Evolutionary conservation across 495 filamentous ascomycete genomes (phyloP).

Genomic region (Antarctomyces pellizariae): DNA sequence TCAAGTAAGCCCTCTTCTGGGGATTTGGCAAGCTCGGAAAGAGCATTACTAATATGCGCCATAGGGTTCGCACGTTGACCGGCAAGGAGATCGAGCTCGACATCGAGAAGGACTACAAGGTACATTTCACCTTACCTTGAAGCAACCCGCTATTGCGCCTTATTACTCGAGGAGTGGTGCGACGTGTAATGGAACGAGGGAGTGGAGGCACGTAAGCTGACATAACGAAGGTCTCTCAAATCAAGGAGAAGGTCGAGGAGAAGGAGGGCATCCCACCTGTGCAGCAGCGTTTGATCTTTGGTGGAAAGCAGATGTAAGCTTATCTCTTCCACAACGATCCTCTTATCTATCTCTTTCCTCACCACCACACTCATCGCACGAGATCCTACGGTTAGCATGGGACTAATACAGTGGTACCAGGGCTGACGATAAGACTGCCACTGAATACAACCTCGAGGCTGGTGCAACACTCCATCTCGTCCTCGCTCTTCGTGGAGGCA

Average conservation of each 20-base stretch:
- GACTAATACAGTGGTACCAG: slow-evolving; percentile 19
- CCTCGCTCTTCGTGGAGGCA: slow-evolving; percentile 69
- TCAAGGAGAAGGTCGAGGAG: slow-evolving; percentile 97
- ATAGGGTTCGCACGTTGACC: slow-evolving; percentile 86
- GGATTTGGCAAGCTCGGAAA: slow-evolving; percentile 1
- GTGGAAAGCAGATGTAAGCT: slow-evolving; percentile 88
- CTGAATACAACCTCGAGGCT: slow-evolving; percentile 72
- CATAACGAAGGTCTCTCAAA: slow-evolving; percentile 47
- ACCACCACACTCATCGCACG: background rate
- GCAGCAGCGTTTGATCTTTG: slow-evolving; percentile 87
- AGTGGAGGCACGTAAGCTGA: background rate
- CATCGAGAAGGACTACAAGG: slow-evolving; percentile 83
- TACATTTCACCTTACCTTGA: slow-evolving; percentile 17
- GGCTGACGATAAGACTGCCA: slow-evolving; percentile 73
- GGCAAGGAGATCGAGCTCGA: slow-evolving; percentile 98
- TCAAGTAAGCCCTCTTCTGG: slow-evolving; percentile 17
- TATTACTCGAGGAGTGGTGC: background rate
- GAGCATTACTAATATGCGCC: slow-evolving; percentile 1
- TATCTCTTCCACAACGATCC: background rate
- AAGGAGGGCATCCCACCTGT: slow-evolving; percentile 96
- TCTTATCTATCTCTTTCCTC: background rate
- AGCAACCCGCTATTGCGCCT: background rate
- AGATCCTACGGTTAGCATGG: no score
- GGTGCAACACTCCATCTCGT: slow-evolving; percentile 90
- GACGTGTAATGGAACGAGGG: slow-evolving; percentile 3